Evolutionary conservation across 2,329 filamentous ascomycete genomes (phyloP).

Genomic region (Penicillium sp.): DNA sequence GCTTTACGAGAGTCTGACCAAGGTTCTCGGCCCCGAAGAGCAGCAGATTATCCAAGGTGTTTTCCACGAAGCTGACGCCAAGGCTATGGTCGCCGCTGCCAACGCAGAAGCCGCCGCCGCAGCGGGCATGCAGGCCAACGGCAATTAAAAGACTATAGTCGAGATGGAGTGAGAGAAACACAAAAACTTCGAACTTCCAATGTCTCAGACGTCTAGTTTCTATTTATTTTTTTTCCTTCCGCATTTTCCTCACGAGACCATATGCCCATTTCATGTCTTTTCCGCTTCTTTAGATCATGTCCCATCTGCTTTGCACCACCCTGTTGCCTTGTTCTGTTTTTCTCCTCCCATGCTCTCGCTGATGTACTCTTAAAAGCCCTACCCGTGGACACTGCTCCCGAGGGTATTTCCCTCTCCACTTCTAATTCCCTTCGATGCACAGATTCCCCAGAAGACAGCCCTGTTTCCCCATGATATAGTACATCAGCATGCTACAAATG

Average conservation of each 20-base stretch:
- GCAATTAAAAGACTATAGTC: constrained; percentile 29
- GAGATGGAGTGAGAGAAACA: constrained; percentile 9
- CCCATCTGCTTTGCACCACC: constrained; percentile 14
- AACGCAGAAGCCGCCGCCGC: constrained; percentile 40
- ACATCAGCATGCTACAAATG: constrained; percentile 23
- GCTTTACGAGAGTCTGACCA: constrained; percentile 77
- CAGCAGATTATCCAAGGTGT: constrained; percentile 77
- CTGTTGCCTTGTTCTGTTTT: constrained; percentile 12
- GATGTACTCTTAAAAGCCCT: constrained; percentile 29
- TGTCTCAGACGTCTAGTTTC: constrained; percentile 7
- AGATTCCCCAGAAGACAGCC: constrained; percentile 30
- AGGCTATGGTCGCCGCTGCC: constrained; percentile 44
- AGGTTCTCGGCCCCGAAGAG: constrained; percentile 75
- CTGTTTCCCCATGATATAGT: constrained; percentile 22
- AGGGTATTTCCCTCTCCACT: constrained; percentile 6
- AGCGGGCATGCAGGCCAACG: constrained; percentile 37
- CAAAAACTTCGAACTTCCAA: constrained; percentile 5
- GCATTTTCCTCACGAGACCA: constrained; percentile 26
- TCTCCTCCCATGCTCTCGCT: constrained; percentile 21
- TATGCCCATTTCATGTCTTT: constrained; percentile 33
- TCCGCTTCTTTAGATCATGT: constrained; percentile 28
- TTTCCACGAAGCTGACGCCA: constrained; percentile 66
- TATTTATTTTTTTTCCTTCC: constrained; percentile 14
- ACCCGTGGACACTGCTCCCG: constrained; percentile 7
- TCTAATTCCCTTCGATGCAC: constrained; percentile 27